Conservation (phyloP, 1,284 basidiomycete species). For the Cutaneotrichosporon daszewskae region DNA sequence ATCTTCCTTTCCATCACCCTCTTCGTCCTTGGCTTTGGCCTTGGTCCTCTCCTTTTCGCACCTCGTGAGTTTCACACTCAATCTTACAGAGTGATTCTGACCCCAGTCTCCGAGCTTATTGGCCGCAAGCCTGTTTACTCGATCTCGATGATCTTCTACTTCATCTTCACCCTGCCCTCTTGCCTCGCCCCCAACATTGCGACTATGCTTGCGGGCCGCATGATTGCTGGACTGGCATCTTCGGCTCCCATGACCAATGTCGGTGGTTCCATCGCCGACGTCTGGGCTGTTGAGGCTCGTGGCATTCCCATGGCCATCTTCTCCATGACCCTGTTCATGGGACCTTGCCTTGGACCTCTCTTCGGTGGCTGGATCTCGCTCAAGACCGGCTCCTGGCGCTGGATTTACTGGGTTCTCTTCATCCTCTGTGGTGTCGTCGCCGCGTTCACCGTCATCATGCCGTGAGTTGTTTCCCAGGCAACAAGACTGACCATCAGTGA, state of each 20-base stretch:
- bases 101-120: constrained; percentile 41
- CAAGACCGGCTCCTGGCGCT: constrained; percentile 43
- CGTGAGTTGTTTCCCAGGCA: too few relatives aligned
- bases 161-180: constrained; percentile 49
- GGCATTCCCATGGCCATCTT: constrained; percentile 50
- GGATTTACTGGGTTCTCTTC: constrained; percentile 50
- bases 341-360: constrained; percentile 47
- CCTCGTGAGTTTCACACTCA: constrained; percentile 22
- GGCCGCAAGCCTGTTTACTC: constrained; percentile 47
- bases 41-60: constrained; percentile 47
- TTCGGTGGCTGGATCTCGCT: constrained; percentile 45
- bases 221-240: constrained; percentile 48
- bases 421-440: constrained; percentile 42
- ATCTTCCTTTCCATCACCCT: constrained; percentile 47
- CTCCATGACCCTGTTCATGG: constrained; percentile 41
- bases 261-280: constrained; percentile 49
- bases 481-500: too few relatives aligned
- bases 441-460: constrained; percentile 31
- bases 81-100: too few relatives aligned
- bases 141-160: constrained; percentile 47
- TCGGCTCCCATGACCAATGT: constrained; percentile 51
- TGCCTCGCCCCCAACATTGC: constrained; percentile 49
- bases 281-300: constrained; percentile 47
- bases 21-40: constrained; percentile 50
- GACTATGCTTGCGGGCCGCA: constrained; percentile 50